Evolutionary conservation across 768 basidiomycete genomes (phyloP), one percentile per base, ranked within the genome.

Genomic region (Pisolithus sp.): DNA sequence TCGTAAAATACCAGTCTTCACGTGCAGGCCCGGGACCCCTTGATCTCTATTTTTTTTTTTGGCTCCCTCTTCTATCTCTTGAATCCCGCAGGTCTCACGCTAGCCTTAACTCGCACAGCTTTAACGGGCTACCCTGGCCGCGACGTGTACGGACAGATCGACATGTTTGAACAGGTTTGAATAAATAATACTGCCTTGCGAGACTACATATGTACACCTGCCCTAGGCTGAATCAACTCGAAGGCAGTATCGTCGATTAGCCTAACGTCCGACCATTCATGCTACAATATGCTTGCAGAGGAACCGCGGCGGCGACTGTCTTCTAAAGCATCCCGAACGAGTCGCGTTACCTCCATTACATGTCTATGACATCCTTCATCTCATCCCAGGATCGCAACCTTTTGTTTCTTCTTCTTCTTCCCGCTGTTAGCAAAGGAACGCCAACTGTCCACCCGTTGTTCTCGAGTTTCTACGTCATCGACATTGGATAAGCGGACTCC

Each of bases 391-490:
- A 89, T 66, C 43, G 73, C 69, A 48, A 68, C 72, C 69, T 90
- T 89, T 49, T 74, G 56, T 69, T 89, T 91, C 70, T 90, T 90
- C 74, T 92, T 93, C 78, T 89, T 92, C 70, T 86, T 88, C 37
- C 77, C 73, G 48, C 48, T 71, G 54, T 73, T 82, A 12, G 78
- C 68, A 62, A 93, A 93, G 23, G 71, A 73, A 51, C 91, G 79
- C 91, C 91, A 93, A 61, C 83, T 88, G 59, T 78, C 89, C 28
- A 93, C 90, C 30, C 91, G 83, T 57, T 86, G 73, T 54, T 93
- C 91, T 57, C 91, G 76, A 30, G 72, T 82, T 52, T 85, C 86
- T 88, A 62, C n/a, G 31, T 4, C 20, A 50, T 20, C 36, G 44
- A 26, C 30, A 53, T 30, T 15, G 10, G 45, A 39, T 57, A 30